Base-by-base conservation (phyloP, 2,329 filamentous ascomycete species). In the Pyrenochaeta sp. region DNA sequence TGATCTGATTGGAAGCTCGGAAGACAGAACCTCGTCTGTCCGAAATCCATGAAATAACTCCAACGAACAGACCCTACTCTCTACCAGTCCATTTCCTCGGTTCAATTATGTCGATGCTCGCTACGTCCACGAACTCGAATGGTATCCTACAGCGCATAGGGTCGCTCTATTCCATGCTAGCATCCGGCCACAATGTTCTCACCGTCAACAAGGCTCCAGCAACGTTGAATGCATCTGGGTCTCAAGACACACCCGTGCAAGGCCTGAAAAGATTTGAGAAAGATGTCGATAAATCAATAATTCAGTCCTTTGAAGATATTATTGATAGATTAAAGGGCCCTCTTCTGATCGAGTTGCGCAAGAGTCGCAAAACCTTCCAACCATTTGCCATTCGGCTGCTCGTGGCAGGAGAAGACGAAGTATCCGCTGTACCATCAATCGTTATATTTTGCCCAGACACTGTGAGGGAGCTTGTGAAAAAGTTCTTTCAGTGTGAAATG, bases 391-490 rank as follows among this genome's bases (percentile, higher is more conserved):
- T 48, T 0, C 23, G 48, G 7, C 14, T 48, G 6, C 11, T 44
- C 15, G 24, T 44, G 3, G 14, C 41, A 3, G 46, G 46, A 8
- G 3, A 35, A 6, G 30, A 21, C 7, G 23, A 44, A 3, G 8
- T 6, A 2, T 31, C 17, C 8, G 32, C 31, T 10, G 26, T 37
- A 22, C 49, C 41, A 8, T 43, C 34, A 10, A 40, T 53, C 11
- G 46, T 53, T 3, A 40, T 53, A 1, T 23, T 43, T 2, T 47
- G 50, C 20, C 23, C 36, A 21, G 32, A 41, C 6, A 3, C 5
- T 3, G 27, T 22, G 5, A 21, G 2, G 3, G 18, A 35, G 17
- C 26, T 17, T 18, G 32, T 37, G 4, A 26, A 38, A 26, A 35
- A 29, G 17, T 53, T 39, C 18, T 44, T 53, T n/a, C 9, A 14